A percentile compares a stretch with the other conserved stretches of the same genome.
Conservation (phyloP, 2,329 filamentous ascomycete genomes). For the Myrmaecium sp. region DNA sequence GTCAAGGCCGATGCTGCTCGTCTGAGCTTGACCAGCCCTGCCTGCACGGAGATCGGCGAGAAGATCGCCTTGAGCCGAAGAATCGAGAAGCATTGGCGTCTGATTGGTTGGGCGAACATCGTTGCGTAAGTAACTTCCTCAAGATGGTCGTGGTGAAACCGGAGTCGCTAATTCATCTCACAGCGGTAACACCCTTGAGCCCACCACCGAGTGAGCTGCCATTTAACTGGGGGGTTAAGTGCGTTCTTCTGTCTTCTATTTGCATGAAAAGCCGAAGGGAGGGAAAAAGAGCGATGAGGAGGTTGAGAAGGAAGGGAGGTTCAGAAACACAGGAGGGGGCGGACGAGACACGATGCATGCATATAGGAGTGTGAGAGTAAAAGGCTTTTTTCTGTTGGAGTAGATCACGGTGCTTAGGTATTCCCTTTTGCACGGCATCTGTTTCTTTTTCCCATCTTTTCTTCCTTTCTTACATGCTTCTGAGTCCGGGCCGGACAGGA, state of each 20-base stretch:
- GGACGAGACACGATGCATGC: too few species aligned
- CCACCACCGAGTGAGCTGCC: constrained; percentile 9
- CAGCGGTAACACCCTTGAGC: constrained; percentile 22
- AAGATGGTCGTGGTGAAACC: too few species aligned
- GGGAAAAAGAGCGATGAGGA: too few species aligned
- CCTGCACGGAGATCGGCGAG: constrained; percentile 93
- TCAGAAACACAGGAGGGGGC: too few species aligned
- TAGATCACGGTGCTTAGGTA: too few species aligned
- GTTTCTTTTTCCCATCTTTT: constrained; percentile 5
- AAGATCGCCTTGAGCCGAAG: constrained; percentile 92
- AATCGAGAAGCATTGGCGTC: constrained; percentile 97
- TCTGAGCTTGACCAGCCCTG: constrained; percentile 78
- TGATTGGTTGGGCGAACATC: constrained; percentile 26
- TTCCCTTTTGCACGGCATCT: too few species aligned
- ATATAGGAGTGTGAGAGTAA: too few species aligned
- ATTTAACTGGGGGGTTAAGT: too few species aligned
- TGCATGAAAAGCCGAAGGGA: too few species aligned
- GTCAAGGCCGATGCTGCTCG: constrained; percentile 98
- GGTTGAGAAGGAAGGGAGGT: too few species aligned
- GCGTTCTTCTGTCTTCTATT: too few species aligned
- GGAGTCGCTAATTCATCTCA: constrained; percentile 7
- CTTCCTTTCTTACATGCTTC: constrained; percentile 4
- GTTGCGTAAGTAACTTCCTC: constrained; percentile 27
- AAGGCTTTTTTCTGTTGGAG: too few species aligned
- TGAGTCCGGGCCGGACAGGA: neutral